Conservation (phyloP, 352 stramenopile genomes). For the Phytophthora kernoviae region DNA sequence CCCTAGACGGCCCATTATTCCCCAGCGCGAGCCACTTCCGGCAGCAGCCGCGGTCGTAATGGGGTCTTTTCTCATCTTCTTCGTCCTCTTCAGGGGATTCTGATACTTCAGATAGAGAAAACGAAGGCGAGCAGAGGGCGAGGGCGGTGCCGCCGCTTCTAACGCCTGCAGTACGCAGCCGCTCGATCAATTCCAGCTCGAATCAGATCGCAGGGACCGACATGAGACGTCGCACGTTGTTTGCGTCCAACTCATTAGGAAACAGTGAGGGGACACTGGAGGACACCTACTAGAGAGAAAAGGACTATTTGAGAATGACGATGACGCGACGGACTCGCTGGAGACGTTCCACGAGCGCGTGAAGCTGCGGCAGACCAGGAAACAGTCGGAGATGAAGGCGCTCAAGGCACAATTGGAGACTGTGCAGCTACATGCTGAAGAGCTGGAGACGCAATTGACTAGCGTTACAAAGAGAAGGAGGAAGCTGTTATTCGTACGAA, state of each 20-base stretch:
- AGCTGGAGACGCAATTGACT: slow-evolving; percentile 44
- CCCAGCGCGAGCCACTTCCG: slow-evolving; percentile 14
- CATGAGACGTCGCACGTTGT: slow-evolving; percentile 44
- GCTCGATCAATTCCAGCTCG: slow-evolving; percentile 31
- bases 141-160: slow-evolving; percentile 19
- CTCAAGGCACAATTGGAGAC: slow-evolving; percentile 51
- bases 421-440: slow-evolving; percentile 27
- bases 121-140: slow-evolving; percentile 14
- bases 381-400: slow-evolving; percentile 65
- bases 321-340: slow-evolving; percentile 69
- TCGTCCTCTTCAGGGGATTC: slow-evolving; percentile 38
- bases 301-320: slow-evolving; percentile 78
- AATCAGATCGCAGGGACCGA: slow-evolving; percentile 23
- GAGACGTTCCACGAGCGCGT: slow-evolving; percentile 74
- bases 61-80: slow-evolving; percentile 46
- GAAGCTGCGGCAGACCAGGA: slow-evolving; percentile 73
- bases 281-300: slow-evolving; percentile 47
- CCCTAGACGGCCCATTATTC: slow-evolving; percentile 22
- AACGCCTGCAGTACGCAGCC: slow-evolving; percentile 18
- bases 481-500: slow-evolving; percentile 75
- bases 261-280: slow-evolving; percentile 7
- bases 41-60: slow-evolving; percentile 33
- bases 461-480: slow-evolving; percentile 55
- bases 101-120: slow-evolving; percentile 23
- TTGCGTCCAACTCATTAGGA: slow-evolving; percentile 33